These are phyloP conservation scores for Claviceps quebecensis DNA, from an alignment of 2,329 filamentous ascomycete species.

Conservation along the genomic window DNA sequence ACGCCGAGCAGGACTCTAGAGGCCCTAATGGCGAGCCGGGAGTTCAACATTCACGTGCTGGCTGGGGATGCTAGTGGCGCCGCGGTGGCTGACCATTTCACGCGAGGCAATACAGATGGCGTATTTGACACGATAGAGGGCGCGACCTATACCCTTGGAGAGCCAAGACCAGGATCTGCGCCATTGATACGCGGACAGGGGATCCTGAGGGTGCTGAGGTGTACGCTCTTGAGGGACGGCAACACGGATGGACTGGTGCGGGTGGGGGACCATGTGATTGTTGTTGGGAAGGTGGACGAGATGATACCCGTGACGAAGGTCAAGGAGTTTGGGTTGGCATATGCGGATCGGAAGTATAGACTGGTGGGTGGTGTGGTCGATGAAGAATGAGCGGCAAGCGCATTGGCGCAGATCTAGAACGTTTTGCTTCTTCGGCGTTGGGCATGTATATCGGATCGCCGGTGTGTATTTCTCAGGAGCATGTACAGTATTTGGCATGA, in stretches of 20 bases:
- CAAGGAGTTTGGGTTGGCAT: slow-evolving; percentile 31
- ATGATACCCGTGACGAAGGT: slow-evolving; percentile 22
- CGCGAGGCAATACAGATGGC: slow-evolving; percentile 30
- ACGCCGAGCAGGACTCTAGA: slow-evolving; percentile 41
- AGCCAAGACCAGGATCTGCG: slow-evolving; percentile 11
- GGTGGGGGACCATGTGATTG: slow-evolving; percentile 38
- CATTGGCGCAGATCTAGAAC: too few species aligned
- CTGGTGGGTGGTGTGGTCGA: slow-evolving; percentile 24
- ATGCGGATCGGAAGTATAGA: slow-evolving; percentile 35
- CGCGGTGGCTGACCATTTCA: slow-evolving; percentile 36
- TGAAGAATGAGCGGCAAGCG: not conserved
- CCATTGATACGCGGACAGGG: slow-evolving; percentile 36
- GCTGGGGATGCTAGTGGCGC: slow-evolving; percentile 32
- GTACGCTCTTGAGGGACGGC: slow-evolving; percentile 26
- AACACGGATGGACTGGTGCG: slow-evolving; percentile 26
- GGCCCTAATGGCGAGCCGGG: slow-evolving; percentile 28
- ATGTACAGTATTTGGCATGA: too few species aligned
- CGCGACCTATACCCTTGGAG: slow-evolving; percentile 6
- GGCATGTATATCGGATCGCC: too few species aligned
- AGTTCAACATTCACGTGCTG: slow-evolving; percentile 43
- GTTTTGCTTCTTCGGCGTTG: too few species aligned
- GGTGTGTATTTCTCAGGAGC: too few species aligned
- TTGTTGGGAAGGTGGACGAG: slow-evolving; percentile 36
- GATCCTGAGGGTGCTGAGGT: slow-evolving; percentile 35
- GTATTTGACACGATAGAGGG: slow-evolving; percentile 18